These are phyloP conservation scores for Dicorynia guianensis DNA, from an alignment of 306 rosid species.

Conservation along the genomic window DNA sequence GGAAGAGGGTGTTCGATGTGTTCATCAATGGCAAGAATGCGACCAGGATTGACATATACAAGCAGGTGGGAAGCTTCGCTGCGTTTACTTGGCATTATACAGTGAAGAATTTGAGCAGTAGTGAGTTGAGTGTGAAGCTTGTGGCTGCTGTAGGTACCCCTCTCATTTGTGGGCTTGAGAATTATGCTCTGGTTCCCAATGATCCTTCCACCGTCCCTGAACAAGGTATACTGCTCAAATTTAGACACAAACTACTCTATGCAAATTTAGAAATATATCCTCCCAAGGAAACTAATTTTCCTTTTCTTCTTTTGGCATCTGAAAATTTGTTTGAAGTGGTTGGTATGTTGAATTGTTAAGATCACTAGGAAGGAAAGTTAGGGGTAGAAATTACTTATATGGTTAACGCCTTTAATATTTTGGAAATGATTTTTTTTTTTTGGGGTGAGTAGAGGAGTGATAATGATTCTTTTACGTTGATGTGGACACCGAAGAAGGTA, in stretches of 20 bases:
- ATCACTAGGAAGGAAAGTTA: neutral
- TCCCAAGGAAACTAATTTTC: neutral
- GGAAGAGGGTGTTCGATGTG: constrained; percentile 85
- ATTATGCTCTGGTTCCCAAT: constrained; percentile 80
- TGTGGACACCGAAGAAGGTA: constrained; percentile 4
- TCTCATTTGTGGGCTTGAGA: constrained; percentile 77
- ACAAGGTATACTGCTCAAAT: constrained; percentile 63
- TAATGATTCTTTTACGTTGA: neutral
- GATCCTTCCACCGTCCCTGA: constrained; percentile 80
- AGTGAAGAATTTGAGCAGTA: constrained; percentile 70
- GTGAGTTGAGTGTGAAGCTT: constrained; percentile 59
- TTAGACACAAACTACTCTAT: neutral
- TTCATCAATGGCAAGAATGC: constrained; percentile 61
- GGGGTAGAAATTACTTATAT: neutral
- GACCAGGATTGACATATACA: constrained; percentile 68
- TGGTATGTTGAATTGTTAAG: neutral
- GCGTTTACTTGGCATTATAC: constrained; percentile 68
- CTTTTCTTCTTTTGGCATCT: constrained; percentile 7
- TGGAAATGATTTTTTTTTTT: neutral
- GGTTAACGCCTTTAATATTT: neutral
- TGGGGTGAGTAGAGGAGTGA: too few species aligned
- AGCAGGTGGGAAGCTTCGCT: constrained; percentile 70
- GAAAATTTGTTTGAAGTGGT: neutral
- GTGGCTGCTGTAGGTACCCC: constrained; percentile 67
- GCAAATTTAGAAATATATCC: neutral